Percentiles rank a stretch among this genome's conserved stretches.
These are phyloP conservation scores for Skeletonema potamos DNA, from an alignment of 108 stramenopile species.

Conservation along the genomic window DNA sequence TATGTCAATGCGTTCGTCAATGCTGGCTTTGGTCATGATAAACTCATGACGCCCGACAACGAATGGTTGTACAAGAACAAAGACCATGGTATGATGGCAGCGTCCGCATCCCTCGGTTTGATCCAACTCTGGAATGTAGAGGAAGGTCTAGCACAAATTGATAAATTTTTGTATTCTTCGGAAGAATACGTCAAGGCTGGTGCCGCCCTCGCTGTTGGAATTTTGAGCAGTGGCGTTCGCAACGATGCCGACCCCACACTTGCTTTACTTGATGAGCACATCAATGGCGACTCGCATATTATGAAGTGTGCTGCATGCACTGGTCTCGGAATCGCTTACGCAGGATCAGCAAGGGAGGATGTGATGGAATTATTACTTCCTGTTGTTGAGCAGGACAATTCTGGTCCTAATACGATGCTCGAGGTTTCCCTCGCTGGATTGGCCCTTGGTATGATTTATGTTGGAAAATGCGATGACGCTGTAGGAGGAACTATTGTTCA, in stretches of 20 bases:
- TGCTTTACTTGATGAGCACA: slow-evolving; percentile 93
- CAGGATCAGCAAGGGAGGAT: slow-evolving; percentile 93
- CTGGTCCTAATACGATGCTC: slow-evolving; percentile 72
- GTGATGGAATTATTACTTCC: slow-evolving; percentile 92
- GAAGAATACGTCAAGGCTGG: slow-evolving; percentile 98
- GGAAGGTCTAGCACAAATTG: slow-evolving; percentile 98
- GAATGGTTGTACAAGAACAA: slow-evolving; percentile 98
- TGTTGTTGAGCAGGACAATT: slow-evolving; percentile 80
- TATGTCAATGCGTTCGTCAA: slow-evolving; percentile 99
- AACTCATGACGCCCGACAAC: slow-evolving; percentile 89
- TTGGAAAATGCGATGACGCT: slow-evolving; percentile 93
- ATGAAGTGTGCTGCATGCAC: slow-evolving; percentile 92
- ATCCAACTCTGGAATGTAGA: slow-evolving; percentile 99
- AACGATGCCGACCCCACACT: slow-evolving; percentile 98
- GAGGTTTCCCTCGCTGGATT: slow-evolving; percentile 89
- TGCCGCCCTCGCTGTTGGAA: slow-evolving; percentile 96
- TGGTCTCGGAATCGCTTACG: slow-evolving; percentile 98
- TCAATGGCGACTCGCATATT: slow-evolving; percentile 78
- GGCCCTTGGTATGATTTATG: slow-evolving; percentile 96
- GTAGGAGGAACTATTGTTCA: slow-evolving; percentile 95
- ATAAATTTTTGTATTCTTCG: slow-evolving; percentile 95
- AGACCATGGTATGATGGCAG: slow-evolving; percentile 98
- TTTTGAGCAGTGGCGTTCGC: slow-evolving; percentile 92
- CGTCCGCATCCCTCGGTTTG: slow-evolving; percentile 95
- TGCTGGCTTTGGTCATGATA: slow-evolving; percentile 96